These are phyloP conservation scores for Colletotrichum nymphaeae DNA, from an alignment of 2,329 filamentous ascomycete species.

Conservation along the genomic window DNA sequence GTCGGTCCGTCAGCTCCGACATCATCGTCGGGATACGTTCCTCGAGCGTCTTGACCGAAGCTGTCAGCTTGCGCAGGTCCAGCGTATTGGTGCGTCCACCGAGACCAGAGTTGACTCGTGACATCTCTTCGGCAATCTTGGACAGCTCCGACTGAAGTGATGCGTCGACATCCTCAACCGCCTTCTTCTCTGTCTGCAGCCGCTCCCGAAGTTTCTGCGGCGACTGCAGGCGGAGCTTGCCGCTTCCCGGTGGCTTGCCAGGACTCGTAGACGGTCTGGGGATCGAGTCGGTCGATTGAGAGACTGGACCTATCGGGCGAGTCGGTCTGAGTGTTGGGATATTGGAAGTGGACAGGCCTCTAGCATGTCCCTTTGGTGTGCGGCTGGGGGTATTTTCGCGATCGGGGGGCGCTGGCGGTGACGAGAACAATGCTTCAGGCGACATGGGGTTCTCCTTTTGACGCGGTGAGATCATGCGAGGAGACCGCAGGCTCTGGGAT, in stretches of 20 bases:
- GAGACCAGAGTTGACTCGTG: conserved; percentile 59
- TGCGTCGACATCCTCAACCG: conserved; percentile 76
- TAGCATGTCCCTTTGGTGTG: conserved; percentile 51
- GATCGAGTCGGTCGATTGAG: conserved; percentile 39
- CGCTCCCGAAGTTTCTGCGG: conserved; percentile 85
- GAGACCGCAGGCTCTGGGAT: conserved; percentile 51
- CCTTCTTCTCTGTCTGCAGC: conserved; percentile 82
- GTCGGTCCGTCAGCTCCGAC: conserved; percentile 69
- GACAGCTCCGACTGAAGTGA: conserved; percentile 80
- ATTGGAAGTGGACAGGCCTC: conserved; percentile 63
- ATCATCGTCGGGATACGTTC: conserved; percentile 70
- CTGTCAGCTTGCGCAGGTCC: conserved; percentile 62
- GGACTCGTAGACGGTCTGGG: conserved; percentile 46
- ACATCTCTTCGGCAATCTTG: conserved; percentile 85
- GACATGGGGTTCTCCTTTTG: conserved; percentile 60
- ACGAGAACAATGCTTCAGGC: conserved; percentile 27
- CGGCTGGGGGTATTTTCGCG: conserved; percentile 21
- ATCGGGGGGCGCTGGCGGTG: conserved; percentile 13
- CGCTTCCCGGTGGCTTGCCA: conserved; percentile 53
- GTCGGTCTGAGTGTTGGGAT: conserved; percentile 65
- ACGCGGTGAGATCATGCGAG: conserved; percentile 43
- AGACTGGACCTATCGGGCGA: conserved; percentile 41
- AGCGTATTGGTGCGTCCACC: conserved; percentile 48
- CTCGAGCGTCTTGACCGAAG: conserved; percentile 75
- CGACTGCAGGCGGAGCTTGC: conserved; percentile 75